phyloP scores from a whole-genome alignment of 352 stramenopile species.

The Poterioochromonas sp. region DNA sequence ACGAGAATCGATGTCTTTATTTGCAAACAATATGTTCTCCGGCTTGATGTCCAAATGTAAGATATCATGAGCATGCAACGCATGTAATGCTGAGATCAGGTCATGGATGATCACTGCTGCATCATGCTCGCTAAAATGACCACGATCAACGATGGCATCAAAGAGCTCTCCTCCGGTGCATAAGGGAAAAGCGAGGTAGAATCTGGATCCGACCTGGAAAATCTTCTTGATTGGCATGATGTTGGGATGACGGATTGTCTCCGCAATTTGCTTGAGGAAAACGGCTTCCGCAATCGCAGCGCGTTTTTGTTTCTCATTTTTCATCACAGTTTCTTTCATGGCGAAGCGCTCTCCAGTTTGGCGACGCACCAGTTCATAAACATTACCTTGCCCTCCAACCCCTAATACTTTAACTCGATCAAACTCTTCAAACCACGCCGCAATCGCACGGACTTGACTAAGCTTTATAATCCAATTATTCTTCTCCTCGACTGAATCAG shows the following conservation, averaged over 20 bases:
- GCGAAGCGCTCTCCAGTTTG: not conserved
- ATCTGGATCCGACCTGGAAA: not conserved
- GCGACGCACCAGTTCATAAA: not conserved
- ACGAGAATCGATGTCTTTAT: not conserved
- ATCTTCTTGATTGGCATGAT: not conserved
- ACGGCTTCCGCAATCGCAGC: not conserved
- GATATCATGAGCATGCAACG: constrained; percentile 14
- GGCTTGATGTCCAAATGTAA: constrained; percentile 28
- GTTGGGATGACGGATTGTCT: constrained; percentile 2
- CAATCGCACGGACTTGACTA: not conserved
- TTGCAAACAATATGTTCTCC: constrained; percentile 12
- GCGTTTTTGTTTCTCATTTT: not conserved
- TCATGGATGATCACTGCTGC: not conserved
- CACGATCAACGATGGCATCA: not conserved
- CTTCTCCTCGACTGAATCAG: not conserved
- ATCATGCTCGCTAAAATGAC: constrained; percentile 20
- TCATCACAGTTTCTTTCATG: not conserved
- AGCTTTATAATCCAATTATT: not conserved
- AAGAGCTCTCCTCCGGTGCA: constrained; percentile 2
- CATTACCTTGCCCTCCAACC: not conserved
- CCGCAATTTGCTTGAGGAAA: not conserved
- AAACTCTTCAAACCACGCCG: not conserved
- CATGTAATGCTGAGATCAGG: not conserved
- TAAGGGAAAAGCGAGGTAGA: not conserved
- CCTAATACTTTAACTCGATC: not conserved